Base-by-base conservation (phyloP, 2,329 filamentous ascomycete species). In the Cercospora zeina region DNA sequence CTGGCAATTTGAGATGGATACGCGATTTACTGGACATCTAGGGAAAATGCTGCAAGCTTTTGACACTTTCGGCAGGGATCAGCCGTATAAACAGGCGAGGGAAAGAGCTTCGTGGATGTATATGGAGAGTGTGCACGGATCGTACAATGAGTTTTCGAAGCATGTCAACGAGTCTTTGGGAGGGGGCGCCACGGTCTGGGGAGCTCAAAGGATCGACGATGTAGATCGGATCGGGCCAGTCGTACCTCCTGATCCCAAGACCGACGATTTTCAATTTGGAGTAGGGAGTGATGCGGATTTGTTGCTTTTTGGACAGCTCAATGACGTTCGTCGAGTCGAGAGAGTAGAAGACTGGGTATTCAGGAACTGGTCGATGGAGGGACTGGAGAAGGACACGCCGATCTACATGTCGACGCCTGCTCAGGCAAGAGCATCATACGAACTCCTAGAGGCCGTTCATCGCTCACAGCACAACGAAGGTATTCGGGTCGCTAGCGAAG, bases 1-100 rank as follows among this genome's bases (percentile, higher is more conserved):
- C 74, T 93, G 90, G 89, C 92, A 93, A 75, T 91, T 89, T 89
- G 90, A 93, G 74, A 90, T 93, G 84, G 90, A 93, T 73, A 84
- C 89, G 47, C 85, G 90, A 39, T 87, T 89, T 69, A 89, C 85
- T 0, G 90, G 90, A 5, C 84, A 91, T 62, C 83, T 86, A 68
- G 85, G 85, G 65, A 49, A 13, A 4, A 65, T 61, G 61, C 76
- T 91, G 8, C 78, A 79, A 30, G 77, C 81, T 4, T 58, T 51
- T 34, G 54, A 45, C 5, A 7, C 36, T 14, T 90, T 89, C 75
- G 83, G 84, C 33, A 82, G 81, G 73, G 82, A 81, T 63, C 87
- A 90, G 73, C 88, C 88, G 7, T 83, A 87, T 61, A 86, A 85
- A 69, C 85, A 86, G 4, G 75, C 89, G 7, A 90, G 88, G 87